Base-by-base conservation (phyloP, 2,329 filamentous ascomycete genomes). In the Neonectria coccinea region DNA sequence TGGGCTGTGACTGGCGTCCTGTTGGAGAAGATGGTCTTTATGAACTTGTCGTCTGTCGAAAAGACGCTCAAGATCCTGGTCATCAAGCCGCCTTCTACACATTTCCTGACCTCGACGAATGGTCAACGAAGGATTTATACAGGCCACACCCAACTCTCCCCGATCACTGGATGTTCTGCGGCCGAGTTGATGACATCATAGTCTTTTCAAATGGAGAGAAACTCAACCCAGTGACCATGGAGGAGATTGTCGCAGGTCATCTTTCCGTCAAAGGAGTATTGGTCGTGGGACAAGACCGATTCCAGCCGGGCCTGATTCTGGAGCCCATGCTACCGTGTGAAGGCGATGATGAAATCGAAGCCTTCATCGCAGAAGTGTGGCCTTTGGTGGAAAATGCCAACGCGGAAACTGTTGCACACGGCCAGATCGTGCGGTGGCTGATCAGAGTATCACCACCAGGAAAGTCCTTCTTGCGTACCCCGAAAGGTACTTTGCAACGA, bases 161-260 rank as follows among this genome's bases (percentile, higher is more conserved):
- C 0, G 66, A 81, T 44, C 73, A 79, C 63, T 84, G 70, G 70
- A 47, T 51, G 16, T 68, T 65, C 2, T 42, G 60, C 2, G 67
- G 68, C 2, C 62, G 71, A 12, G 12, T 63, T 0, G 84, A 86
- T 62, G 81, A 83, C 64, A 74, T 86, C 48, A 81, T 86, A 16
- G 83, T 86, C 14, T 80, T 86, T 39, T 81, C 79, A 2, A 85
- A 82, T 51, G 84, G 83, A 29, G 82, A 85, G 73, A 86, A 86
- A 70, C 68, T 85, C 7, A 86, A 86, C 64, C 72, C 74, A 3
- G 73, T 82, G 4, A 78, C 75, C 11, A 52, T 45, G n/a, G 33
- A 59, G 25, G 56, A 52, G 33, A 42, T 31, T 11, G 70, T 86
- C 2, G 63, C 69, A 7, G 73, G 71, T 11, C 82, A 84, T 48